A percentile compares a stretch with the other conserved stretches of the same genome.
Conservation (phyloP, 2,329 filamentous ascomycete species). For the Colletotrichum graminicola region DNA sequence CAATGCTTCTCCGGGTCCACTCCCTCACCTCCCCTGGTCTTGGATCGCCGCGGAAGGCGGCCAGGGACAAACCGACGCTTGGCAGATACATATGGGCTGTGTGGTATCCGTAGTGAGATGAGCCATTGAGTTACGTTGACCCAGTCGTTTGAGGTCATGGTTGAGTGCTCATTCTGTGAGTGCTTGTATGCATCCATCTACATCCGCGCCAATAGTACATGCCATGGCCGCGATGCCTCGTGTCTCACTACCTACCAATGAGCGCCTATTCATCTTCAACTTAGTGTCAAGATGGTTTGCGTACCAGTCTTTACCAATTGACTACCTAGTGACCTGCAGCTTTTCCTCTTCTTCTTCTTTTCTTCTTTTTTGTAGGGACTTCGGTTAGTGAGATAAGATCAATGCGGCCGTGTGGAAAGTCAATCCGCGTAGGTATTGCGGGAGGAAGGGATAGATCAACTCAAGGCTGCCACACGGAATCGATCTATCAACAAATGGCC, state of each 20-base stretch:
- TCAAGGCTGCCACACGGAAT: conserved; percentile 31
- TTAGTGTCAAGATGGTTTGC: background rate
- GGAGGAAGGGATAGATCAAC: too few relatives aligned
- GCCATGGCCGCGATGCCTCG: background rate
- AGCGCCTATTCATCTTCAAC: background rate
- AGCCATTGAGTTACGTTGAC: conserved; percentile 2
- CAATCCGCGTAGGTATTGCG: too few relatives aligned
- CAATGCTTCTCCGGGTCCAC: conserved; percentile 24
- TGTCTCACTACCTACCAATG: background rate
- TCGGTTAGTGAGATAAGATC: background rate
- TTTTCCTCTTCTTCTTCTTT: too few relatives aligned
- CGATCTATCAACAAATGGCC: conserved; percentile 16
- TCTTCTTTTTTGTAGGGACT: background rate
- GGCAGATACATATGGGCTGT: conserved; percentile 9
- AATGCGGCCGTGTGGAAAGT: background rate
- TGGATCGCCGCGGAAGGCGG: conserved; percentile 11
- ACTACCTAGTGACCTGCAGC: background rate
- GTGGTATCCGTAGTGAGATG: background rate
- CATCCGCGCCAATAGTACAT: background rate
- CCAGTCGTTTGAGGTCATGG: background rate
- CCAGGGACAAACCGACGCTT: conserved; percentile 15
- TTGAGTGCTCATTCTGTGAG: background rate
- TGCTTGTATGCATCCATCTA: background rate
- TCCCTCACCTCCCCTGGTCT: conserved; percentile 13
- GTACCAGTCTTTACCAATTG: background rate